Percentiles rank a stretch among this genome's conserved stretches.
phyloP scores from a whole-genome alignment of 352 stramenopile species.

The Phytophthora chlamydospora region DNA sequence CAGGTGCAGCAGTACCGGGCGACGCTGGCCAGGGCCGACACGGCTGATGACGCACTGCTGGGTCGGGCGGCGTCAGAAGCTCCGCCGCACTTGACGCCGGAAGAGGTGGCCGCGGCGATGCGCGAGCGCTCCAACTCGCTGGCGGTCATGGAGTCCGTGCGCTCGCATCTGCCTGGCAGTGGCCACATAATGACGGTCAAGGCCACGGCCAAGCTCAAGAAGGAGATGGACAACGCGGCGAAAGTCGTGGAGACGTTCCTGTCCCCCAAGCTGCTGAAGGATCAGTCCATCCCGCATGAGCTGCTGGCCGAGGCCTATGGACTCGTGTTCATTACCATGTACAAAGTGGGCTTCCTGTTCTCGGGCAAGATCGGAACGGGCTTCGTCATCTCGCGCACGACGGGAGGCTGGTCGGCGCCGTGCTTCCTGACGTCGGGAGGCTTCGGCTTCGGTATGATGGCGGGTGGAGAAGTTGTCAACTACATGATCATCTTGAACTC shows the following conservation, averaged over 20 bases:
- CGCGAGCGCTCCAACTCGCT: slow-evolving; percentile 69
- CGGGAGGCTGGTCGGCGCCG: slow-evolving; percentile 74
- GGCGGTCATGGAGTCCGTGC: slow-evolving; percentile 45
- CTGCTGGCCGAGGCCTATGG: slow-evolving; percentile 77
- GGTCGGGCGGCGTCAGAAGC: slow-evolving; percentile 24
- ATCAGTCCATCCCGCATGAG: slow-evolving; percentile 83
- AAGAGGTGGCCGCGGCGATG: slow-evolving; percentile 40
- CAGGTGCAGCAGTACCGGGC: slow-evolving; percentile 23
- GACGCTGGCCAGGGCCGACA: slow-evolving; percentile 49
- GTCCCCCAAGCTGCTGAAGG: slow-evolving; percentile 73
- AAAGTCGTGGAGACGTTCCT: slow-evolving; percentile 79
- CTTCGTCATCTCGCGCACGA: slow-evolving; percentile 78
- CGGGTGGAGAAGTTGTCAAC: slow-evolving; percentile 78
- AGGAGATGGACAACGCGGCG: slow-evolving; percentile 67
- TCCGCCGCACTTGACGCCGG: slow-evolving; percentile 12
- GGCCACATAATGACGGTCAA: slow-evolving; percentile 64
- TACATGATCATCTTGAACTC: slow-evolving; percentile 87
- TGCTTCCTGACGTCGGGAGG: slow-evolving; percentile 75
- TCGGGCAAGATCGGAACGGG: slow-evolving; percentile 80
- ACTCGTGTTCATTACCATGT: slow-evolving; percentile 82
- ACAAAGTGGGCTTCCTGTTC: slow-evolving; percentile 83
- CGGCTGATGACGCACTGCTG: slow-evolving; percentile 43
- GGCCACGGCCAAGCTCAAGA: slow-evolving; percentile 60
- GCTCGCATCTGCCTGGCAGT: slow-evolving; percentile 23
- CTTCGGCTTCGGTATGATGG: slow-evolving; percentile 86